Base-by-base conservation (phyloP, 2,329 filamentous ascomycete genomes). In the Ceratocystis huliohia region DNA sequence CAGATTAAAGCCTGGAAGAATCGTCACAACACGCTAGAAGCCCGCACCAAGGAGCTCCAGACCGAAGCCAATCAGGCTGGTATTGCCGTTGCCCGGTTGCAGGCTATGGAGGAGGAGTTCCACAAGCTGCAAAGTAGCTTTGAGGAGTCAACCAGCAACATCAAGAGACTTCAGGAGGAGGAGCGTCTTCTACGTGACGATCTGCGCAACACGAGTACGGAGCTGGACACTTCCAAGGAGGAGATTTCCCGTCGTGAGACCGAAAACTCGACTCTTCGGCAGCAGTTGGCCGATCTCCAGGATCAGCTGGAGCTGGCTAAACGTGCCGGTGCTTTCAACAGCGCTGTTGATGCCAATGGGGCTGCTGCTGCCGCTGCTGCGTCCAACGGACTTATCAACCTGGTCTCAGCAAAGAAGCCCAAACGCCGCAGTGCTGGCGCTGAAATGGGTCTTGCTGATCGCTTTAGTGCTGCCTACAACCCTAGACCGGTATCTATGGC, bases 1-100 rank as follows among this genome's bases (percentile, higher is more conserved):
- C 94, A 99, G 77, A 86, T 99, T 78, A 95, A 95, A 76, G 95
- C 91, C 33, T 96, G 92, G 90, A 91, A 96, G 79, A 91, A 85
- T 72, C 85, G 92, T 70, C 91, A 96, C 77, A 96, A 92, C 72
- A 87, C 89, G 25, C 82, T 97, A 70, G 94, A 99, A 77, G 86
- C 86, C 65, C 85, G 92, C 66, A 88, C 92, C 61, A 96, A 96
- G 78, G 94, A 99, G 74, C 82, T 99, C 66, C 94, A 99, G 76
- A 88, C 88, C 44, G 94, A 99, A 76, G 94, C 94, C 68, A 99
- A 99, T 76, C 93, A 97, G 78, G 94, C 93, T 65, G 94, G 94
- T 77, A 96, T 97, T 72, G 90, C 89, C 1, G 91, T 93, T 65
- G 94, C 94, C 70, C 89, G 91, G 70, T 81, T 99, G 65, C 86